Base-by-base conservation (phyloP, 768 basidiomycete species). In the Ramaria sp. region DNA sequence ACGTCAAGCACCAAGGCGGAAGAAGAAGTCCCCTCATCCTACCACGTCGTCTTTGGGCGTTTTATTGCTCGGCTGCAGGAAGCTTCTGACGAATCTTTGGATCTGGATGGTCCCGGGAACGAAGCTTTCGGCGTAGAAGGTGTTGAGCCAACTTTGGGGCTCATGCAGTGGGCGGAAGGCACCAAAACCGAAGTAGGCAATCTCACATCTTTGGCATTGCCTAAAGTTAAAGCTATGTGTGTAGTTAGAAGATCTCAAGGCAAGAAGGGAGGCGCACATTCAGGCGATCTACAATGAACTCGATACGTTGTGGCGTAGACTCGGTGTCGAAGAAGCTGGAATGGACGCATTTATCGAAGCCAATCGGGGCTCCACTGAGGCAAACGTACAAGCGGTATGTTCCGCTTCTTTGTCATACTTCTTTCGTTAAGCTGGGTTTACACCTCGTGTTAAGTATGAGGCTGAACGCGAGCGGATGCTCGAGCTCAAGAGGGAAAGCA, bases 211-310 rank as follows among this genome's bases (percentile, higher is more conserved):
- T 46, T 33, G 20, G 17, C 37, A 11, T 33, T 47, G 47, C 47
- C n/a, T 27, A 24, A 31, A 6, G 5, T 9, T 19, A 7, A 34
- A 24, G 11, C 5, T 10, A 12, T 19, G 9, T 27, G 2, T n/a
- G 10, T 59, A 73, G 51, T 77, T 96, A 55, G 82, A 84, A 58
- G 83, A 87, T 13, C 74, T 82, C 51, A 92, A 92, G 69, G 76
- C 78, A 38, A 72, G 78, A 31, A 78, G 93, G 12, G 92, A 95
- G 64, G 71, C 79, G 0, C 82, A 85, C 61, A 97, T 99, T 31
- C 95, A 99, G 67, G 78, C 84, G 0, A 86, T 97, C 76, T 99
- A 93, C 65, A 92, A 98, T 68, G 83, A 91, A 61, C 78, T 99
- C 1, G 94, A 95, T 67, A 83, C 83, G 0, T 77, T 98, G 3